A percentile compares a stretch with the other conserved stretches of the same genome.
phyloP scores from a whole-genome alignment of 192 early-diverging fungal species.

The Backusella luteola region DNA sequence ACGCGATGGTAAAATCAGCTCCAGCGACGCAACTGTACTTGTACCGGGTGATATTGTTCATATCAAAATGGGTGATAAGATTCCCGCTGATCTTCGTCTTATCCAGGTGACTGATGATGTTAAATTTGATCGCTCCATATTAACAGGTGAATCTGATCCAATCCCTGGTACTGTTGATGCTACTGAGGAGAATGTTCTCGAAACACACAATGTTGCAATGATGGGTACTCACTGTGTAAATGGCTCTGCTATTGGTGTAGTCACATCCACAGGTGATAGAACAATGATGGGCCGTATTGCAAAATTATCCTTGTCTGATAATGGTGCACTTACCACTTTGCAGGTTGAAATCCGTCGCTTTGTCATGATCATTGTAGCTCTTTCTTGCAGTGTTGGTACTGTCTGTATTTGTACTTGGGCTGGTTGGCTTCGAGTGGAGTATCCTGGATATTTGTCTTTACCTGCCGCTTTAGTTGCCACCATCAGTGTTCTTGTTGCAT shows the following conservation, averaged over 20 bases:
- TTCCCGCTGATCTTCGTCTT: conserved; percentile 80
- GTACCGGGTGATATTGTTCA: conserved; percentile 85
- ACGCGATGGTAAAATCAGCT: conserved; percentile 62
- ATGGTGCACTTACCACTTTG: conserved; percentile 47
- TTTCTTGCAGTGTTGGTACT: conserved; percentile 47
- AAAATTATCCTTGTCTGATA: conserved; percentile 45
- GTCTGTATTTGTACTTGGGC: conserved; percentile 43
- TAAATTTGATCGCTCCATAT: conserved; percentile 73
- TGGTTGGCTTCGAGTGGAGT: conserved; percentile 54
- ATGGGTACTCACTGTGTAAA: conserved; percentile 69
- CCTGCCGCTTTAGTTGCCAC: conserved; percentile 42
- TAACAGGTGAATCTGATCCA: conserved; percentile 77
- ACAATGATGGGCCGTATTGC: conserved; percentile 79
- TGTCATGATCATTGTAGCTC: conserved; percentile 63
- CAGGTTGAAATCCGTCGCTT: conserved; percentile 66
- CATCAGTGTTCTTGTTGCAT: conserved; percentile 69
- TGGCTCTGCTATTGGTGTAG: conserved; percentile 72
- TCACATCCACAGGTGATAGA: conserved; percentile 72
- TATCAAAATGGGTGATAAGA: conserved; percentile 78
- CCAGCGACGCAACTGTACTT: conserved; percentile 63
- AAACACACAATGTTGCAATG: conserved; percentile 83
- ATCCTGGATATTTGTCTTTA: conserved; percentile 53
- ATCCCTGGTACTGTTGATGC: conserved; percentile 58
- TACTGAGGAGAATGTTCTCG: conserved; percentile 75
- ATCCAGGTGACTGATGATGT: conserved; percentile 61